A percentile compares a stretch with the other conserved stretches of the same genome.
phyloP scores from a whole-genome alignment of 2,329 filamentous ascomycete genomes.

The Podosphaera aphanis region DNA sequence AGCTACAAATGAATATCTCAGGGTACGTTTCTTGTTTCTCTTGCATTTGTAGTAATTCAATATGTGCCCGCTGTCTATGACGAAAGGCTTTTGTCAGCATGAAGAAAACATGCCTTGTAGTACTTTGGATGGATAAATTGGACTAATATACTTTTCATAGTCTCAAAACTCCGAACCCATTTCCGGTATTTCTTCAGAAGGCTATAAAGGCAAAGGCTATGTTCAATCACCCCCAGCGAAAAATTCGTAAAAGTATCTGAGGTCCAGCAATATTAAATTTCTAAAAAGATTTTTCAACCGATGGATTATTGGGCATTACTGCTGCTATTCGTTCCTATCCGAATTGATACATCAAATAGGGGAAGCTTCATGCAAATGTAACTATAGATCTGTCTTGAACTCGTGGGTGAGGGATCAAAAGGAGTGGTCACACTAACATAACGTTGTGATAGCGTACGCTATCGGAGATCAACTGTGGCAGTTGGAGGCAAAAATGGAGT shows the following conservation, averaged over 20 bases:
- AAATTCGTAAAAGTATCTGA: slow-evolving; percentile 3
- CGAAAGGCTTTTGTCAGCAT: no score
- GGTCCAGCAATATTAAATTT: not conserved
- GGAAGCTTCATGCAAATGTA: no score
- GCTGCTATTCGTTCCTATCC: not conserved
- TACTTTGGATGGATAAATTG: not conserved
- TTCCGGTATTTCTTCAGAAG: slow-evolving; percentile 58
- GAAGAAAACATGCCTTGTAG: not conserved
- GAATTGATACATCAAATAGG: no score
- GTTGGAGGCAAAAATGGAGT: no score
- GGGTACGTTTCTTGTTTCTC: slow-evolving; percentile 30
- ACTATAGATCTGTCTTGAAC: no score
- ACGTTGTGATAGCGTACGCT: no score
- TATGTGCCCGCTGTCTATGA: not conserved
- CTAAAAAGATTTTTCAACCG: not conserved
- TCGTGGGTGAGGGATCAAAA: no score
- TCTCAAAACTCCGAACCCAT: slow-evolving; percentile 68
- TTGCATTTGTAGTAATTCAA: not conserved
- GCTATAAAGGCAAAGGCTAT: slow-evolving; percentile 55
- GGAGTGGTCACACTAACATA: no score
- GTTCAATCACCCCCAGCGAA: slow-evolving; percentile 31
- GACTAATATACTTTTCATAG: slow-evolving; percentile 22
- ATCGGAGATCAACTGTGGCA: no score
- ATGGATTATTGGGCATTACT: not conserved
- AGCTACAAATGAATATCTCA: slow-evolving; percentile 79